Base-by-base conservation (phyloP, 345 rosid genomes). In the Aquilaria sinensis region DNA sequence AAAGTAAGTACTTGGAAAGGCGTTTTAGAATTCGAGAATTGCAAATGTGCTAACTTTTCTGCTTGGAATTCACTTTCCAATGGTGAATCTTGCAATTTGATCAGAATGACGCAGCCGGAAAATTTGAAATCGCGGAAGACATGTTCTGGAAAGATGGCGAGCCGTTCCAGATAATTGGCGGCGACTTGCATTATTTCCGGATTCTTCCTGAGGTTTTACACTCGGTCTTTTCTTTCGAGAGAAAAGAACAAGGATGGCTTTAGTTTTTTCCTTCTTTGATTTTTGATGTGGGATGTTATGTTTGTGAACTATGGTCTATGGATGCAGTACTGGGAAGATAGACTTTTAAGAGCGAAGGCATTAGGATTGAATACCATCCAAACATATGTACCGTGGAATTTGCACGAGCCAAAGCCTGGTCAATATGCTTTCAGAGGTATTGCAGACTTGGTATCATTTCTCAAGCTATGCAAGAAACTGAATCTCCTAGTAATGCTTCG, bases 131-230 rank as follows among this genome's bases (percentile, higher is more conserved):
- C 41, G 75, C 64, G n/a, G 70, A 83, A 33, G 98, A 93, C 75
- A 74, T 34, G 80, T 93, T 93, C 37, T 88, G 92, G 92, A 93
- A 82, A 78, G 92, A 86, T 63, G 92, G 86, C 30, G 60, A 64
- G 53, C 82, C 77, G 60, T 90, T 90, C 58, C 86, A 70, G 77
- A 83, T 93, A 57, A 88, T 93, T 53, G 97, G 97, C 57, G 98
- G 98, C 51, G 98, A 93, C 68, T 65, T 93, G 82, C 98, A 93
- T 65, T 93, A 93, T 71, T 93, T 90, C 64, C 87, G 98, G 9
- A 69, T 86, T 73, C 84, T 84, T 67, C 97, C 98, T 12, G 73
- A 86, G 98, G 98, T 85, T 76, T 49, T 33, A 7, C 32, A 29
- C 14, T 56, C 45, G 6, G 31, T 58, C 14, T 52, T 12, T 33